Base-by-base conservation (phyloP, 2,329 filamentous ascomycete genomes). In the Colletotrichum ledebouriae region DNA sequence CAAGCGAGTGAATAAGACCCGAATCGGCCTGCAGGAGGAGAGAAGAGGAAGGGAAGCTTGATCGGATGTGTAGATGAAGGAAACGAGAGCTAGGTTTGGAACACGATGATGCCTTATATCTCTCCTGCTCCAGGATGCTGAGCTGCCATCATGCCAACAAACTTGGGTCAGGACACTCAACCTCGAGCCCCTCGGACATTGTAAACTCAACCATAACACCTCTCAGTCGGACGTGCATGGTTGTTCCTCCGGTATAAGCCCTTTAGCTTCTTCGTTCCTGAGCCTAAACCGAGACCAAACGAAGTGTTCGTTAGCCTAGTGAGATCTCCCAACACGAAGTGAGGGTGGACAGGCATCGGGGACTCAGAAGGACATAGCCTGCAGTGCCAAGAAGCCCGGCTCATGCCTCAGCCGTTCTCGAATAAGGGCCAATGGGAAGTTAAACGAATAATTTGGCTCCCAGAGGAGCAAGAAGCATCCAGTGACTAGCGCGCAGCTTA, bases 101-200 rank as follows among this genome's bases (percentile, higher is more conserved):
- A n/a, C 41, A 33, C 9, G n/a, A 39, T 17, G 34, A 53, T 25
- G 49, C 11, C 62, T 69, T 69, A 60, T 69, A 69, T 66, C 66
- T 6, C 9, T 12, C 12, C 39, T 34, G 25, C 10, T 39, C 13
- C 61, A 20, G 50, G 55, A 29, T 13, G 13, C 12, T 11, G 2
- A 7, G 13, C 22, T 3, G 50, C 34, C 29, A 60, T 59, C 62
- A 60, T 20, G n/a, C 17, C 17, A 17, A 17, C 17, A 17, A 17
- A 17, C 17, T 15, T 39, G 6, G 22, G 13, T 29, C 3, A 39
- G 41, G 4, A 34, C 4, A 0, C n/a, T 29, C 10, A 1, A 20
- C 5, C 15, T 37, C 5, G 15, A 6, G 33, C 33, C 55, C 52
- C 55, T 34, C 56, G 56, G 66, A 66, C 62, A 25, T 13, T 13